Percentiles rank a stretch among this genome's conserved stretches.
phyloP scores from a whole-genome alignment of 352 stramenopile genomes.

The Pythium sp. region DNA sequence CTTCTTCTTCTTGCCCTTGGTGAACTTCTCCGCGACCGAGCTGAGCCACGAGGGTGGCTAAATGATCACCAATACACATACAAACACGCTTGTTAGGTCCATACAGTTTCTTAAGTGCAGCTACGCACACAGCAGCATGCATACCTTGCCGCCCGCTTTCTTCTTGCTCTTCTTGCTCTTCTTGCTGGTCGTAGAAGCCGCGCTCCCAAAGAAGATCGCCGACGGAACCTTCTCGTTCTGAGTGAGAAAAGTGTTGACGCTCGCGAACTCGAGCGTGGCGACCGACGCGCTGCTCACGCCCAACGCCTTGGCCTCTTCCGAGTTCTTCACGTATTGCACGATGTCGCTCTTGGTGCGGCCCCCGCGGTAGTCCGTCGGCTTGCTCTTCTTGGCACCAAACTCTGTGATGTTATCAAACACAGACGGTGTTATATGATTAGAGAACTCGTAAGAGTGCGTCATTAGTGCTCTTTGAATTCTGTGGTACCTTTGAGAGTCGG shows the following conservation, averaged over 20 bases:
- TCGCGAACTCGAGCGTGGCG: constrained; percentile 43
- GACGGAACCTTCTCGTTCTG: constrained; percentile 45
- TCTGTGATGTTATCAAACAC: constrained; percentile 22
- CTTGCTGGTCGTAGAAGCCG: no score
- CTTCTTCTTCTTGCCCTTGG: constrained; percentile 60
- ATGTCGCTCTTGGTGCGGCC: constrained; percentile 62
- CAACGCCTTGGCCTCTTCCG: constrained; percentile 63
- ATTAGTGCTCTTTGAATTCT: background rate
- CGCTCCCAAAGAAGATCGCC: constrained; percentile 69
- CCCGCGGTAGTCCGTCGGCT: constrained; percentile 66
- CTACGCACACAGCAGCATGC: background rate
- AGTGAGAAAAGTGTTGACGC: constrained; percentile 57
- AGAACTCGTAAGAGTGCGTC: no score
- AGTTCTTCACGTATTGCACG: constrained; percentile 71
- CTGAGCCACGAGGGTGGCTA: constrained; percentile 56
- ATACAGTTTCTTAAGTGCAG: background rate
- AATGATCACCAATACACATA: background rate
- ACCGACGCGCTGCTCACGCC: constrained; percentile 51
- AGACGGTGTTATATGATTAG: no score
- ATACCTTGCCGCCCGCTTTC: constrained; percentile 35
- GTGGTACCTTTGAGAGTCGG: constrained; percentile 70
- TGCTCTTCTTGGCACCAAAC: constrained; percentile 81
- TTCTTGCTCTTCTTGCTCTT: constrained; percentile 45
- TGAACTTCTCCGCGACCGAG: constrained; percentile 56
- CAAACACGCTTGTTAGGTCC: background rate